Percentiles rank a stretch among this genome's conserved stretches.
These are phyloP conservation scores for Biscogniauxia mediterranea DNA, from an alignment of 2,329 filamentous ascomycete species.

Conservation along the genomic window DNA sequence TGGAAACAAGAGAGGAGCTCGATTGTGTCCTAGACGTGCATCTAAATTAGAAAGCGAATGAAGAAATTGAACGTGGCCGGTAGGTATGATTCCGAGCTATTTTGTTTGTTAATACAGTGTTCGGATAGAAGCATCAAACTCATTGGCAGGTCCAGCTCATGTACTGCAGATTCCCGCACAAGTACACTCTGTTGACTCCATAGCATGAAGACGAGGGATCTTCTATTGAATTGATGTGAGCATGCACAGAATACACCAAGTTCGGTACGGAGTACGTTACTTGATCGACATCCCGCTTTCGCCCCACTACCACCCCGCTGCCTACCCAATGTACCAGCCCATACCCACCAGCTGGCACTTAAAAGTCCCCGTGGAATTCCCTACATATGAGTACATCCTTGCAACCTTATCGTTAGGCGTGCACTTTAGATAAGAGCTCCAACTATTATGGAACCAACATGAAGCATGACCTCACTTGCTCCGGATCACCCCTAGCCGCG, in stretches of 20 bases:
- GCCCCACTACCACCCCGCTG: neutral
- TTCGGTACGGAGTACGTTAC: neutral
- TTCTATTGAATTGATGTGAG: neutral
- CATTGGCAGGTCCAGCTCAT: too few species aligned
- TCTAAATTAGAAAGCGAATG: too few species aligned
- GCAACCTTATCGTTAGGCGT: conserved; percentile 12
- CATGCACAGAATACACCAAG: neutral
- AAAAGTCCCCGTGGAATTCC: neutral
- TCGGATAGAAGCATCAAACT: too few species aligned
- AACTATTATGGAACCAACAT: neutral
- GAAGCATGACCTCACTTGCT: neutral
- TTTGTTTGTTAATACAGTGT: too few species aligned
- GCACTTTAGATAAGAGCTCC: conserved; percentile 12
- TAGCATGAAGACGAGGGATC: too few species aligned
- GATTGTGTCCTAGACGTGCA: too few species aligned
- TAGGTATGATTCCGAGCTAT: too few species aligned
- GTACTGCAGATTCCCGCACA: too few species aligned
- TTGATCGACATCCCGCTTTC: neutral
- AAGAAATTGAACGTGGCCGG: too few species aligned
- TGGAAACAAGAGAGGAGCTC: too few species aligned
- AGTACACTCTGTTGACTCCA: too few species aligned
- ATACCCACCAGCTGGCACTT: neutral
- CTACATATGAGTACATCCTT: conserved; percentile 5
- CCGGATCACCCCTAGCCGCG: neutral
- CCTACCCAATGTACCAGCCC: neutral